Conservation (phyloP, 805 yeast species). For the Candida patagonica region DNA sequence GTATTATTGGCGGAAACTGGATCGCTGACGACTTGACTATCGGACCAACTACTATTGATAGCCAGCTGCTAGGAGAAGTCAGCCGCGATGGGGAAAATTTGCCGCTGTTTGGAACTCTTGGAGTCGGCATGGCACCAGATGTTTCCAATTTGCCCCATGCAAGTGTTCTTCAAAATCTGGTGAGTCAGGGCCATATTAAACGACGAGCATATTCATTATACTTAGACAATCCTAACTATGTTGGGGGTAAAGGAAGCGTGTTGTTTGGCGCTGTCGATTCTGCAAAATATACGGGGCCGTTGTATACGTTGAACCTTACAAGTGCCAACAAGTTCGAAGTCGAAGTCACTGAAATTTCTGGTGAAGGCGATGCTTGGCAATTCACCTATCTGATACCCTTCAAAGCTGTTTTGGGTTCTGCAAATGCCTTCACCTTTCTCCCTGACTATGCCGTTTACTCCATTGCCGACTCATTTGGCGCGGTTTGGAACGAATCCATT, state of each 20-base stretch:
- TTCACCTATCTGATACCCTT: constrained; percentile 1
- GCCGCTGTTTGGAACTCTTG: constrained; percentile 22
- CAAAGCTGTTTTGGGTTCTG: constrained; percentile 49
- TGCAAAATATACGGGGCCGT: constrained; percentile 31
- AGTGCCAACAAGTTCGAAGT: constrained; percentile 25
- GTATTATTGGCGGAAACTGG: constrained; percentile 34
- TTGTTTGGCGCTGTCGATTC: constrained; percentile 45
- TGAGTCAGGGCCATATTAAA: constrained; percentile 44
- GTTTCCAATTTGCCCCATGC: constrained; percentile 34
- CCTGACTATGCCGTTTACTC: constrained; percentile 30
- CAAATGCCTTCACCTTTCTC: constrained; percentile 43
- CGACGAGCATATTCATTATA: constrained; percentile 53
- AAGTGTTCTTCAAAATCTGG: constrained; percentile 53
- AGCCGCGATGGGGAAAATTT: neutral
- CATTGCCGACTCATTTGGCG: constrained; percentile 23
- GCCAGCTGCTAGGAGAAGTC: constrained; percentile 5
- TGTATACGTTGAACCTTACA: constrained; percentile 31
- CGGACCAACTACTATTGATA: constrained; percentile 28
- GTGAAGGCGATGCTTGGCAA: neutral
- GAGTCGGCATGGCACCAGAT: constrained; percentile 21
- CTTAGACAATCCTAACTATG: constrained; percentile 37
- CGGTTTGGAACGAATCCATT: constrained; percentile 16
- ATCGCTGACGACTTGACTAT: constrained; percentile 52
- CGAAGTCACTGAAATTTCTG: constrained; percentile 8
- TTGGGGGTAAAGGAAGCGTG: constrained; percentile 20